Evolutionary conservation across 176 grass and related monocot genomes (phyloP).

Genomic region (Panicum miliaceum): DNA sequence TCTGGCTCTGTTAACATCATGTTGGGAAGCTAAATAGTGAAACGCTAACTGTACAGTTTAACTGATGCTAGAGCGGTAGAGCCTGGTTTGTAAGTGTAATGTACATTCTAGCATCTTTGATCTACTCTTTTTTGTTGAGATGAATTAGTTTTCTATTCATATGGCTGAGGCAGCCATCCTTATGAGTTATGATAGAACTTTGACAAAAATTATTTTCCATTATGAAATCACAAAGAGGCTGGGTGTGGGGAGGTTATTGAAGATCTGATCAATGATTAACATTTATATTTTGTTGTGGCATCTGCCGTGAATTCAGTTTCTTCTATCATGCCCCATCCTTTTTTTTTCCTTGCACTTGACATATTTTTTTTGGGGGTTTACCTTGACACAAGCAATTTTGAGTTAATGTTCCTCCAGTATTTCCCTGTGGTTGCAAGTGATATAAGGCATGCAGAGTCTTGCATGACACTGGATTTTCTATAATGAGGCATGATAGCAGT

Average conservation of each 20-base stretch:
- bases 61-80: background rate
- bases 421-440: conserved; percentile 24
- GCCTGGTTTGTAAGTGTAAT: background rate
- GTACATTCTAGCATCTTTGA: background rate
- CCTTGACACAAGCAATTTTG: background rate
- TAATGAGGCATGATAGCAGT: conserved; percentile 10
- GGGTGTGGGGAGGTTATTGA: background rate
- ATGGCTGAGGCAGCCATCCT: background rate
- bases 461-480: background rate
- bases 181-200: conserved; percentile 2
- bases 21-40: conserved; percentile 7
- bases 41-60: conserved; percentile 11
- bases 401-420: conserved; percentile 28
- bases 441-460: conserved; percentile 17
- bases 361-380: background rate
- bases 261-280: conserved; percentile 12
- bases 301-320: conserved; percentile 14
- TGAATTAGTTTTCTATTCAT: background rate
- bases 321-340: background rate
- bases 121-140: background rate
- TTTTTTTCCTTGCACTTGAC: background rate
- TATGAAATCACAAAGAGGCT: background rate
- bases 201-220: background rate
- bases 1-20: background rate
- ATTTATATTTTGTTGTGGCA: conserved; percentile 30